A percentile compares a stretch with the other conserved stretches of the same genome.
Evolutionary conservation across 1,284 basidiomycete species (phyloP).

Genomic region (Hemileia vastatrix): DNA sequence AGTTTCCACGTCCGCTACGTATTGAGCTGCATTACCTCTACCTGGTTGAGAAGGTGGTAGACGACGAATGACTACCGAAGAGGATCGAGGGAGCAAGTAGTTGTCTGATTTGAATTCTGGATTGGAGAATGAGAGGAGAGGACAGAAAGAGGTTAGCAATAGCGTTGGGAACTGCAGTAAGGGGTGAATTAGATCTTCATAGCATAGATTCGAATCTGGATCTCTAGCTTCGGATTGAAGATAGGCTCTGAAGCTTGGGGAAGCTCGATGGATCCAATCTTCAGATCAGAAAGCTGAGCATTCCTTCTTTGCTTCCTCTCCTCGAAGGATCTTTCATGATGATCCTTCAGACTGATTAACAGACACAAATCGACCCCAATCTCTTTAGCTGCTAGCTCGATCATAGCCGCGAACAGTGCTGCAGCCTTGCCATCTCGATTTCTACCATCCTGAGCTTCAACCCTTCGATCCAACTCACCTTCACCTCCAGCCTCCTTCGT

Average conservation of each 20-base stretch:
- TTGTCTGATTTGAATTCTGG: constrained; percentile 30
- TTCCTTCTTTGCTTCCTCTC: neutral
- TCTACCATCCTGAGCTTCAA: neutral
- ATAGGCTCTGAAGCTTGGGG: too few species aligned
- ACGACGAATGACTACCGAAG: constrained; percentile 72
- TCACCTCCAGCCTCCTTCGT: neutral
- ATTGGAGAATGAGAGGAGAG: too few species aligned
- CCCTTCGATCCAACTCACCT: neutral
- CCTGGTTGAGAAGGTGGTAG: constrained; percentile 73
- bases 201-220: neutral
- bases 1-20: constrained; percentile 63
- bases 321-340: too few species aligned
- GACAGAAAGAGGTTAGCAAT: neutral
- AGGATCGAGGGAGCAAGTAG: constrained; percentile 47
- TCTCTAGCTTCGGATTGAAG: too few species aligned
- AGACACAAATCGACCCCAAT: too few species aligned
- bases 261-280: too few species aligned
- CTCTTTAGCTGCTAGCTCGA: too few species aligned
- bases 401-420: too few species aligned
- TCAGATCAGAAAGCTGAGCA: too few species aligned
- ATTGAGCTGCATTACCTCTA: constrained; percentile 76
- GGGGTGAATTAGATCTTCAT: too few species aligned
- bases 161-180: too few species aligned
- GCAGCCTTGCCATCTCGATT: neutral
- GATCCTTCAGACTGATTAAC: neutral